These are phyloP conservation scores for Raphanus raphanistrum DNA, from an alignment of 345 rosid species.

Conservation along the genomic window DNA sequence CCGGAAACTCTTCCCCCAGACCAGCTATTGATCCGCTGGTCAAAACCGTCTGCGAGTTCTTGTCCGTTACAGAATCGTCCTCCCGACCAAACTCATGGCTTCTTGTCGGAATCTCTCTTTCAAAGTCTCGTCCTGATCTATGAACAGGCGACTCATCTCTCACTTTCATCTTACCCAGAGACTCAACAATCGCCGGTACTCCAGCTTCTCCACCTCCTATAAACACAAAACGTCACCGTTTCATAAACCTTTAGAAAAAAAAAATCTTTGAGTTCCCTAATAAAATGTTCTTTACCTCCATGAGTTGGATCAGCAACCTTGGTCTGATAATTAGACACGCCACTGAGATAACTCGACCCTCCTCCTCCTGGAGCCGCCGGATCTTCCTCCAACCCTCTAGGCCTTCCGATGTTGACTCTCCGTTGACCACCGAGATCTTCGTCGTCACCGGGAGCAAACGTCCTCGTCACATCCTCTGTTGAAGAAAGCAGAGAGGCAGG, in stretches of 20 bases:
- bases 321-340: conserved; percentile 55
- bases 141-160: conserved; percentile 21
- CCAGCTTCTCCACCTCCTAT: conserved; percentile 46
- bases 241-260: not conserved
- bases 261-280: not conserved
- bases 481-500: conserved; percentile 34
- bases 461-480: conserved; percentile 40
- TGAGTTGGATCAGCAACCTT: conserved; percentile 54
- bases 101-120: conserved; percentile 8
- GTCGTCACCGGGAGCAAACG: conserved; percentile 34
- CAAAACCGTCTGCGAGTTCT: not conserved
- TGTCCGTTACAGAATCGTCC: not conserved
- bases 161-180: conserved; percentile 45
- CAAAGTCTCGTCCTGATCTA: conserved; percentile 16
- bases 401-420: conserved; percentile 42
- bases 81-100: conserved; percentile 12
- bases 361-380: conserved; percentile 47
- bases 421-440: conserved; percentile 39
- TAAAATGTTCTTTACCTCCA: conserved; percentile 37
- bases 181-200: conserved; percentile 34
- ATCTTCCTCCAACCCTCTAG: conserved; percentile 56
- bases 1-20: not conserved
- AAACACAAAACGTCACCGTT: not conserved
- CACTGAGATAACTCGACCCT: not conserved
- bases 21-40: conserved; percentile 2